Conservation (phyloP, 2,329 filamentous ascomycete genomes). For the Tothia fuscella region DNA sequence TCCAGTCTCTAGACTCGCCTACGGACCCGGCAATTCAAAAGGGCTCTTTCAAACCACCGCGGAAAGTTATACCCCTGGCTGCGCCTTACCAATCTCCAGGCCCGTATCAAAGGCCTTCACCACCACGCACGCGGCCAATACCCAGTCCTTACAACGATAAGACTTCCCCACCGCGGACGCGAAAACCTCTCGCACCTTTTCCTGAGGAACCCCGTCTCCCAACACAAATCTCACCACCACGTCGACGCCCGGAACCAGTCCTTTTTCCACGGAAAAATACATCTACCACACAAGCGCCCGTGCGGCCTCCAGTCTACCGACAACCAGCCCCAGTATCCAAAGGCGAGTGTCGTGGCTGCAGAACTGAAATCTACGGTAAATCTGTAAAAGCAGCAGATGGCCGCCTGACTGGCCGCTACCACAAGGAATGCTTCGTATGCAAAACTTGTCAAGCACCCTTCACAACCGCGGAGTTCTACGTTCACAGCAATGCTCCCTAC, state of each 20-base stretch:
- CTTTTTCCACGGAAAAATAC: neutral
- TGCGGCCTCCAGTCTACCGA: slow-evolving; percentile 2
- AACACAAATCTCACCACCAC: slow-evolving; percentile 3
- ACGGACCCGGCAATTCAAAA: slow-evolving; percentile 28
- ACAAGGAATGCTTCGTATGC: slow-evolving; percentile 88
- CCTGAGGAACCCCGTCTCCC: no score
- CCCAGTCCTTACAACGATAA: neutral
- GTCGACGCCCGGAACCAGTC: neutral
- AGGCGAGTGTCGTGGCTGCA: slow-evolving; percentile 62
- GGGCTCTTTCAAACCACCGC: no score
- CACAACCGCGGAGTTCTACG: slow-evolving; percentile 81
- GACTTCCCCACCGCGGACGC: neutral
- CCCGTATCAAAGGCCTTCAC: neutral
- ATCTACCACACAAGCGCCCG: no score
- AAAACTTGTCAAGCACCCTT: slow-evolving; percentile 72
- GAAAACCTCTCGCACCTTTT: no score
- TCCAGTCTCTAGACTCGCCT: slow-evolving; percentile 19
- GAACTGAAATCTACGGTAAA: slow-evolving; percentile 69
- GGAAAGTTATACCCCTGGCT: no score
- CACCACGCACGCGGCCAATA: slow-evolving; percentile 1
- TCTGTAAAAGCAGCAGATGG: slow-evolving; percentile 91
- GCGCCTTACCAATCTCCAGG: neutral
- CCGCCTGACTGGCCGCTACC: slow-evolving; percentile 81
- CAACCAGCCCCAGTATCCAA: neutral
- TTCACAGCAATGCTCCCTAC: slow-evolving; percentile 75